Evolutionary conservation across 2,329 filamentous ascomycete genomes (phyloP), one percentile per base, ranked within the genome.

Genomic region (Diaporthe ilicicola): DNA sequence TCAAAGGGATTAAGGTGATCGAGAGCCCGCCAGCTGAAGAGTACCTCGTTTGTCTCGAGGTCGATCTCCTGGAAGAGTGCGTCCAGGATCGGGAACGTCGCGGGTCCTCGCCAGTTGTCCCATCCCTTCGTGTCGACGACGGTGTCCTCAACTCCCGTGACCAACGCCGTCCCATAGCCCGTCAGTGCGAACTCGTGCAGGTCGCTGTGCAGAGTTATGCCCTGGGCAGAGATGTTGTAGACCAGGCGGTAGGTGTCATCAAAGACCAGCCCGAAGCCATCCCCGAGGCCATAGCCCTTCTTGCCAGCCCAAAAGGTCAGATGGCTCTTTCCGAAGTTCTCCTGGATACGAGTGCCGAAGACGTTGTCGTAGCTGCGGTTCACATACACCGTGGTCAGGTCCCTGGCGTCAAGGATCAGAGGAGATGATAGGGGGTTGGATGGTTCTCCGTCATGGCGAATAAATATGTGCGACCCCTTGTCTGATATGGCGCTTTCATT

Each of bases 1-100:
- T 70, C 55, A 54, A 39, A 37, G 37, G 71, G 71, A 3, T 44
- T 44, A 42, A 72, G 70, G 72, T 81, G 77, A 8, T 82, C 77
- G 76, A 71, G 67, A 1, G 74, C 81, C 44, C 80, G 79, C 84
- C 87, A 89, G 73, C 87, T 82, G 72, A 87, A 88, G 6, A 88
- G 48, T 32, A 87, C 77, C 51, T 81, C 77, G 17, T 84, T 83
- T 3, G 84, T 86, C 19, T 82, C 82, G n/a, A 88, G 81, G 71
- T 88, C 83, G 34, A 88, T 79, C 77, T 88, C 86, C 74, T 82
- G 80, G 64, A 82, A 81, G 13, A 80, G 73, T 68, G 76, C 77
- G 67, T 82, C 79, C 61, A 78, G 75, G 54, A 81, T 77, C 24
- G 53, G 50, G 27, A 53, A 72, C 24, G 29, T 37, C 19, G 59